These are phyloP conservation scores for Lactarius deliciosus DNA, from an alignment of 768 basidiomycete genomes.

Conservation along the genomic window DNA sequence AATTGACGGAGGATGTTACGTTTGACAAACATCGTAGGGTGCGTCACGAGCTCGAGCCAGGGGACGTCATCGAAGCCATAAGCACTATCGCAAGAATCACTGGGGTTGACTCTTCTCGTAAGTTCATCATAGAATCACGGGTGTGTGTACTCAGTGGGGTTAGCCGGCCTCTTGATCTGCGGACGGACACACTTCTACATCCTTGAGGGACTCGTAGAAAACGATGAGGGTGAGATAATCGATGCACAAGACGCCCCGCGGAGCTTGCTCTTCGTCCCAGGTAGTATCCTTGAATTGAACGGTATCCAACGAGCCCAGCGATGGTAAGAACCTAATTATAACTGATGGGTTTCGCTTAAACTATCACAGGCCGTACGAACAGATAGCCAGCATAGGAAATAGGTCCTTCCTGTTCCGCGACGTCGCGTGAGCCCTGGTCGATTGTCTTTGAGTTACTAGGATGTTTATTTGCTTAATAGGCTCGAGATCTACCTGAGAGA, in stretches of 20 bases:
- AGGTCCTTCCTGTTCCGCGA: constrained; percentile 88
- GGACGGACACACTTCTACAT: constrained; percentile 86
- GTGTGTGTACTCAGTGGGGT: not conserved
- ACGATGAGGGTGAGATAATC: constrained; percentile 83
- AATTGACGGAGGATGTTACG: constrained; percentile 71
- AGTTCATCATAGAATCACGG: constrained; percentile 34
- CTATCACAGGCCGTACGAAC: constrained; percentile 65
- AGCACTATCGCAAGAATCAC: constrained; percentile 84
- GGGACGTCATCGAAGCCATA: constrained; percentile 86
- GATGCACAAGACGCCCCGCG: constrained; percentile 84
- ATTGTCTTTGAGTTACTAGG: not conserved
- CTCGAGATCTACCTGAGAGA: constrained; percentile 94
- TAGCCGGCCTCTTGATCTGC: constrained; percentile 86
- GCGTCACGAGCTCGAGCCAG: constrained; percentile 82
- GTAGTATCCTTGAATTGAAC: constrained; percentile 77
- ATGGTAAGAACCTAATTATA: constrained; percentile 54
- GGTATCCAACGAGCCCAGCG: constrained; percentile 77
- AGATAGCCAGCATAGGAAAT: constrained; percentile 75
- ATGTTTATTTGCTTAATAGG: constrained; percentile 39
- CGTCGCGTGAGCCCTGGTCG: constrained; percentile 63
- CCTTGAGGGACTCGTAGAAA: constrained; percentile 85
- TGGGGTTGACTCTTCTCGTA: constrained; percentile 91
- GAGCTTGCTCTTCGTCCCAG: constrained; percentile 79
- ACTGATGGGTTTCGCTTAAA: not conserved
- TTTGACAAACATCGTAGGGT: constrained; percentile 90